Evolutionary conservation across 176 grass and related monocot species (phyloP), one percentile per base, ranked within the genome.

Genomic region (Oryza meyeriana): DNA sequence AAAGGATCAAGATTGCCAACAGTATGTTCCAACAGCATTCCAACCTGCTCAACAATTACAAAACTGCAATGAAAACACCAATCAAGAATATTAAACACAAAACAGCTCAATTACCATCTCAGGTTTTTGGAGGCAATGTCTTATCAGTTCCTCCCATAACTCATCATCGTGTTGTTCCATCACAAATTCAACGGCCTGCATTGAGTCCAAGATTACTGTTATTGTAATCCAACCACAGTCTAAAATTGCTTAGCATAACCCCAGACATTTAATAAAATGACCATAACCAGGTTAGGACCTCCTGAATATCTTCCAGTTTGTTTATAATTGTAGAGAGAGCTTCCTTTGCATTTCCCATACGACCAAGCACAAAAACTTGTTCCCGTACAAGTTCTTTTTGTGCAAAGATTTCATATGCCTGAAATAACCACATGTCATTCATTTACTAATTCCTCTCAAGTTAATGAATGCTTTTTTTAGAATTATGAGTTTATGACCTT

Each of bases 321-420:
- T 99, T 99, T 79, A 99, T 95, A 73, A 95, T 95, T 32, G 89
- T 85, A 29, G 89, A 94, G 52, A 99, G 96, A 14, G 96, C 96
- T 88, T 92, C 81, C 87, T 99, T 99, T n/a, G 93, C 83, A 81
- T 99, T 99, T 86, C 96, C 96, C 96, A 95, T 99, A 76, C 91
- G 92, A 72, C 93, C 96, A 82, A 99, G 89, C 63, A 95, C 89
- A 83, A 88, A 99, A 61, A 93, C 93, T 69, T 95, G 93, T 81
- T 99, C 96, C 83, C 41, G 90, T 44, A 95, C 81, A 85, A 93
- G 89, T 31, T 93, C 79, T 61, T 91, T 95, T 88, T 73, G 94
- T 57, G 64, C 70, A 82, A 88, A 89, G 48, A 88, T 92, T 78
- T 99, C 93, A 83, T 95, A 99, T 85, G 96, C 96, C 95, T 98